Evolutionary conservation across 768 basidiomycete genomes (phyloP).

Genomic region (Rhodotorula babjevae): DNA sequence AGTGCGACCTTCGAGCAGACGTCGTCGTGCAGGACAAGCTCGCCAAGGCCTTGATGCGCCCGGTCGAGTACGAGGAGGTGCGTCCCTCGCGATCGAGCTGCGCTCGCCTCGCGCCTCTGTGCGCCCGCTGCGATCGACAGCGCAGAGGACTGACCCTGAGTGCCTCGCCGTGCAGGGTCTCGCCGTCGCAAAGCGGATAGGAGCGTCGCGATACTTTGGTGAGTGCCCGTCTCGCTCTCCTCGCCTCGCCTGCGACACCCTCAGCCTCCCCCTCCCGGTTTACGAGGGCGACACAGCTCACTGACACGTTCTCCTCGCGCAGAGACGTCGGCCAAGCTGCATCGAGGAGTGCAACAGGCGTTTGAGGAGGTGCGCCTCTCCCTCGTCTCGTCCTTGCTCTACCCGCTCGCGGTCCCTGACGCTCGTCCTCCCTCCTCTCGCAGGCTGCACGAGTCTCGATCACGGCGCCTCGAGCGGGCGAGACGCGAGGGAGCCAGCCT

Average conservation of each 20-base stretch:
- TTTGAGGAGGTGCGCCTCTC: conserved; percentile 64
- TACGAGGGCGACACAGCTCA: conserved; percentile 40
- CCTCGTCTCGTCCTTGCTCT: neutral
- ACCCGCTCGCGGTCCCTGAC: neutral
- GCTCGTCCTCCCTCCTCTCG: too few species aligned
- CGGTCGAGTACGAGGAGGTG: conserved; percentile 89
- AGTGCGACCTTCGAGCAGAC: conserved; percentile 93
- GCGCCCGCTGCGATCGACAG: too few species aligned
- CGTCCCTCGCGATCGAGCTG: neutral
- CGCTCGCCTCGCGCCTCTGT: neutral
- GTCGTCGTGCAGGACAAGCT: conserved; percentile 65
- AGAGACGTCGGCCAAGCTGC: conserved; percentile 98
- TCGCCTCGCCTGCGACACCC: too few species aligned
- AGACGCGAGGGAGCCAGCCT: conserved; percentile 25
- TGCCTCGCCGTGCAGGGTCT: conserved; percentile 13
- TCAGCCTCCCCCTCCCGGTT: conserved; percentile 47
- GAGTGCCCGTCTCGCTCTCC: neutral
- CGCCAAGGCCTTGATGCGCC: conserved; percentile 62
- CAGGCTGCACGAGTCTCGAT: conserved; percentile 70
- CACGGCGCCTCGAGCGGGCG: conserved; percentile 50
- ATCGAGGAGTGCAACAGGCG: conserved; percentile 87
- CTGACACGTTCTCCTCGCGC: neutral
- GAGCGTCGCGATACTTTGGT: conserved; percentile 71
- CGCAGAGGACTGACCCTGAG: too few species aligned
- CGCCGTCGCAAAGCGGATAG: conserved; percentile 44